Percentiles rank a stretch among this genome's conserved stretches.
phyloP scores from a whole-genome alignment of 345 rosid species.

The Hypericum perforatum region DNA sequence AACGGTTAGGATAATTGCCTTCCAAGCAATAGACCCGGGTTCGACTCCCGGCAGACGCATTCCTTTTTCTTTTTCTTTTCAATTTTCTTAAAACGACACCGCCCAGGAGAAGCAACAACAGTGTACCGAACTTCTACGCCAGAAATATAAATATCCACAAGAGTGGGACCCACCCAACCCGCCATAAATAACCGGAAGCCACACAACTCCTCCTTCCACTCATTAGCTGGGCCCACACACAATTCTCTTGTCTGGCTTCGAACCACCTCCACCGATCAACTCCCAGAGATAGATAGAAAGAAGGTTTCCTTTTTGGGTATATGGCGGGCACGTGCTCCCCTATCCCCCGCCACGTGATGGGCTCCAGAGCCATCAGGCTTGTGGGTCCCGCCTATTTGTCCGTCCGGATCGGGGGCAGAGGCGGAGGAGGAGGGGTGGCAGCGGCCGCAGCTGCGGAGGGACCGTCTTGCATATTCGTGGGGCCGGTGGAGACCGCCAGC shows the following conservation, averaged over 20 bases:
- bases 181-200: too few relatives aligned
- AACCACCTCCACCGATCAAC: constrained; percentile 1
- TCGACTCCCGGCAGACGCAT: constrained; percentile 7
- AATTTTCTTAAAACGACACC: too few relatives aligned
- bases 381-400: constrained; percentile 38
- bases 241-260: background rate
- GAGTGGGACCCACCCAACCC: too few relatives aligned
- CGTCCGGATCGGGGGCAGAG: constrained; percentile 34
- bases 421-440: constrained; percentile 30
- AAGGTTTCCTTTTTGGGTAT: constrained; percentile 8
- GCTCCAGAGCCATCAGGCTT: constrained; percentile 29
- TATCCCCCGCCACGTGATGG: constrained; percentile 40
- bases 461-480: constrained; percentile 83
- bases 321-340: constrained; percentile 66
- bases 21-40: constrained; percentile 8
- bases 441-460: constrained; percentile 41
- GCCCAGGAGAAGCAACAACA: too few relatives aligned
- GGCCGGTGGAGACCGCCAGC: constrained; percentile 86
- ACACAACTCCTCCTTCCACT: too few relatives aligned
- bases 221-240: too few relatives aligned
- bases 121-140: too few relatives aligned
- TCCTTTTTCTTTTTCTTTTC: too few relatives aligned
- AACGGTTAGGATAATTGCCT: constrained; percentile 8
- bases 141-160: too few relatives aligned
- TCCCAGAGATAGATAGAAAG: background rate